phyloP scores from a whole-genome alignment of 176 grass and related monocot species.

The Bothriochloa decipiens region DNA sequence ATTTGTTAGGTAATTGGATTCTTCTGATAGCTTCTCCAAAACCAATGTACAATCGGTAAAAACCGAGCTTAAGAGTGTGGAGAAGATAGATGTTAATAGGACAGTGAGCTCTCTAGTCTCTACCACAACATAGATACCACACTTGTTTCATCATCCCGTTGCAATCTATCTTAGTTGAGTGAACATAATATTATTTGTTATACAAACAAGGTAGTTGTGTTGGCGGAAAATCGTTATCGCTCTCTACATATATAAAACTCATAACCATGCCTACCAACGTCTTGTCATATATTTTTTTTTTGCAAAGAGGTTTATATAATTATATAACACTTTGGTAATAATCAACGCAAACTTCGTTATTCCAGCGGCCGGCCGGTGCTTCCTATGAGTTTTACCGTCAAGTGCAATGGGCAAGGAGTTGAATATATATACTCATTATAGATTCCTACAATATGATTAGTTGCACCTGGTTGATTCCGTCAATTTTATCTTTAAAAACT shows the following conservation, averaged over 20 bases:
- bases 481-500: not conserved
- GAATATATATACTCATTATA: not conserved
- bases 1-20: not conserved
- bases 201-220: not conserved
- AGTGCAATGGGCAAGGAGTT: not conserved
- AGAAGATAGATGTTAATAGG: not conserved
- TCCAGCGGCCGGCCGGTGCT: too few relatives aligned
- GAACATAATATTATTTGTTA: not conserved
- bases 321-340: not conserved
- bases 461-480: slow-evolving; percentile 41
- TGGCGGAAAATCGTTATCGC: not conserved
- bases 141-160: not conserved
- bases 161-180: not conserved
- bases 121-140: not conserved
- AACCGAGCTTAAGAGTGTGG: not conserved
- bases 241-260: not conserved
- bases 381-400: slow-evolving; percentile 6
- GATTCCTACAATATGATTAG: not conserved
- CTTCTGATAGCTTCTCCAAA: too few relatives aligned
- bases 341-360: not conserved
- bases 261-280: too few relatives aligned
- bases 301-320: not conserved
- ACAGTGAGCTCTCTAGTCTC: not conserved
- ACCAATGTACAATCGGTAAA: not conserved
- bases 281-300: not conserved